Percentiles rank a stretch among this genome's conserved stretches.
Conservation (phyloP, 129 eudicot genomes). For the Arctium lappa region DNA sequence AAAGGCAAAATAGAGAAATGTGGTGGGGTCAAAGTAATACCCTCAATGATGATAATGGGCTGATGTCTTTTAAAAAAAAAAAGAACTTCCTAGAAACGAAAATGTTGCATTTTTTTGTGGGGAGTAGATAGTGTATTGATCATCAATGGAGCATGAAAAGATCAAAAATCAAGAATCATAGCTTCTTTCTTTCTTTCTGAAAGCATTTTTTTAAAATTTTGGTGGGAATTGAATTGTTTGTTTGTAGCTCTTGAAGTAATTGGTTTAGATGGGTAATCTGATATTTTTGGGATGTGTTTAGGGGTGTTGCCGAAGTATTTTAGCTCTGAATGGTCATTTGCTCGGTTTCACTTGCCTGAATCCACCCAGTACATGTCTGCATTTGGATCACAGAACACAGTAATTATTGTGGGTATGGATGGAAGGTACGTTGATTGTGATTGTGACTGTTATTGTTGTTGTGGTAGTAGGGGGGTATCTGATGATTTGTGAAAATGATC, state of each 20-base stretch:
- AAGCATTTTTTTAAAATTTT: neutral
- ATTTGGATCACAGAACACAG: slow-evolving; percentile 79
- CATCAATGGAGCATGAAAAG: neutral
- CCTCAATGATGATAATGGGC: neutral
- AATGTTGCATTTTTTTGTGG: neutral
- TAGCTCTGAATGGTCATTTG: slow-evolving; percentile 99
- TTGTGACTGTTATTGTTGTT: neutral
- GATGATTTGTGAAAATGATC: slow-evolving; percentile 26
- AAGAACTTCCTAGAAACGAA: neutral
- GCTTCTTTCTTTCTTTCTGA: neutral
- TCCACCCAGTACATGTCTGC: slow-evolving; percentile 74
- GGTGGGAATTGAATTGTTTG: neutral
- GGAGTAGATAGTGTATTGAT: neutral
- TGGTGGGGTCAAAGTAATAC: no score
- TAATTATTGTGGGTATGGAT: slow-evolving; percentile 64
- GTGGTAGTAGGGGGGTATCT: neutral
- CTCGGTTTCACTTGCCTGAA: slow-evolving; percentile 86
- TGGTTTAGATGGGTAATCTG: neutral
- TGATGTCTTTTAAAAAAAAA: no score
- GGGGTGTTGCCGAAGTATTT: slow-evolving; percentile 92
- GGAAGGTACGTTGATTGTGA: slow-evolving; percentile 57
- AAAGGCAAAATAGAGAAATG: neutral
- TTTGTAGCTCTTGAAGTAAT: neutral
- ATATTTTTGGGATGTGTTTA: slow-evolving; percentile 19
- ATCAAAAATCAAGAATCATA: neutral